Evolutionary conservation across 2,329 filamentous ascomycete species (phyloP), one percentile per base, ranked within the genome.

Genomic region (Neofusicoccum ribis): DNA sequence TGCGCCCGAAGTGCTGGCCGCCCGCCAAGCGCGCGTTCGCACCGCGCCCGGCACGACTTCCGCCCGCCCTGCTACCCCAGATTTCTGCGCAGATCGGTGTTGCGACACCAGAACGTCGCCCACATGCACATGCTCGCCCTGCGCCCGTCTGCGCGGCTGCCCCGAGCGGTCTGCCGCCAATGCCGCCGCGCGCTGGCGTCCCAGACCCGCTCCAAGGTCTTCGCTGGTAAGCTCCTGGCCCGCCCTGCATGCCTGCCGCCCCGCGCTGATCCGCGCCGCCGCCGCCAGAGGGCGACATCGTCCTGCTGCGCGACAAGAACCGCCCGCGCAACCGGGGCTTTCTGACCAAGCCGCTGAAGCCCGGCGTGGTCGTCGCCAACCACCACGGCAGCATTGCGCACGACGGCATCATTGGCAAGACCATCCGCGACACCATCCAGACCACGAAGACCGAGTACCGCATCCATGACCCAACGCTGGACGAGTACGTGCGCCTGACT

Each of bases 401-500:
- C 62, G 75, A 78, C 61, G 83, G 87, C 43, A 85, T 93, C 64
- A 89, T 93, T 70, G 90, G 89, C 44, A 85, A 83, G 67, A 77
- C 78, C 46, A 74, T 85, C 4, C 83, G 89, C 67, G 87, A 90
- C 68, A 72, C 82, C n/a, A 79, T 92, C 11, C 74, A 78, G 43
- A 85, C 88, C 52, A 82, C 79, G 67, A 83, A 83, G 74, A 70
- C 69, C 67, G 73, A 81, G 4, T 86, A 85, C 66, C 81, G 87
- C 66, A 72, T 92, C 46, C 84, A 85, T 63, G 84, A 87, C 68
- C 89, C 91, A 15, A 89, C 88, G 0, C 79, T 95, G 65, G 88
- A 88, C 54, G 88, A 92, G 76, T 93, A 93, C 78, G 86, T 92
- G 62, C 82, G 86, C 52, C 79, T 89, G 66, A 88, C 85, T 54